These are phyloP conservation scores for Crepidotus variabilis DNA, from an alignment of 768 basidiomycete species.

Conservation along the genomic window DNA sequence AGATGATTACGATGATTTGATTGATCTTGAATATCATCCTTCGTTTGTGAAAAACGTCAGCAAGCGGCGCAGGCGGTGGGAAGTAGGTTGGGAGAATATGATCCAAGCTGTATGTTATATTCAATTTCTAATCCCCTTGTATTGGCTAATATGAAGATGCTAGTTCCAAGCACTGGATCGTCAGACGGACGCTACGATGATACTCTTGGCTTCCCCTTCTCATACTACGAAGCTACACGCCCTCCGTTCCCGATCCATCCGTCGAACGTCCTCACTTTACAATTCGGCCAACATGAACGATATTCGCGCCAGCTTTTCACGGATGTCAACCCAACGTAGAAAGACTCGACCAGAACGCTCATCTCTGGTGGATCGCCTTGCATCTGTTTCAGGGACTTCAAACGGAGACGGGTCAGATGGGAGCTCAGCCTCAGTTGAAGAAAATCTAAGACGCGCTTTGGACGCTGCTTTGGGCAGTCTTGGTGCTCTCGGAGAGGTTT, in stretches of 20 bases:
- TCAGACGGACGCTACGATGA: conserved; percentile 76
- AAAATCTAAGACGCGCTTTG: conserved; percentile 64
- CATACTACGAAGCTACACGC: conserved; percentile 65
- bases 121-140: not conserved
- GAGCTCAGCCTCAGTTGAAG: conserved; percentile 50
- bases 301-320: conserved; percentile 56
- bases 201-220: conserved; percentile 71
- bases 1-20: conserved; percentile 63
- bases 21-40: conserved; percentile 77
- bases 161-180: conserved; percentile 79
- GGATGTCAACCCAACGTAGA: conserved; percentile 54
- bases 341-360: conserved; percentile 37
- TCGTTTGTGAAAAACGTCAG: conserved; percentile 61
- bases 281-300: conserved; percentile 47
- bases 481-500: conserved; percentile 57
- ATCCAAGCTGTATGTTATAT: conserved; percentile 57
- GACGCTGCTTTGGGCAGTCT: conserved; percentile 68
- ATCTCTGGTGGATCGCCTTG: conserved; percentile 45
- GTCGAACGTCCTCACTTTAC: conserved; percentile 45
- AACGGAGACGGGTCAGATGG: conserved; percentile 57
- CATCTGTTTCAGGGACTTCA: conserved; percentile 37
- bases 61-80: conserved; percentile 70
- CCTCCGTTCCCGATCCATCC: conserved; percentile 65
- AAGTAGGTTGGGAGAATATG: conserved; percentile 70
- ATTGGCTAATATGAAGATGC: not conserved